Evolutionary conservation across 2,329 filamentous ascomycete species (phyloP), one percentile per base, ranked within the genome.

Genomic region (Lachnellula cervina): DNA sequence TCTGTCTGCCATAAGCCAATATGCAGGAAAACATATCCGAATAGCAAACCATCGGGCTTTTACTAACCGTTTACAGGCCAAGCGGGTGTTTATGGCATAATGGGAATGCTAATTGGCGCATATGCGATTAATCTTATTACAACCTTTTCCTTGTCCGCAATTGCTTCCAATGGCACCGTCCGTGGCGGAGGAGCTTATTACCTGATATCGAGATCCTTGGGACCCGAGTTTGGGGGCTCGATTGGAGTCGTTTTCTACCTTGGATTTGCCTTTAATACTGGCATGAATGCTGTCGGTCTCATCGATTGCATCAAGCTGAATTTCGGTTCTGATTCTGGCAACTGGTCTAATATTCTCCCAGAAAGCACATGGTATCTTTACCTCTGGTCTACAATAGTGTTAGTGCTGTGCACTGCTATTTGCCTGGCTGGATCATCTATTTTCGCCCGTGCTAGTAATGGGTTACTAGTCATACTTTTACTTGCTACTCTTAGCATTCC

Each of bases 201-300:
- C 66, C 76, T 96, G 55, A 95, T 96, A 55, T 95, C 90, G 6
- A 81, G 90, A 59, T 92, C 88, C 45, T 75, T 96, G 3, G 90
- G 90, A 0, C 90, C 90, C 6, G 90, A 96, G 66, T 96, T 96
- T 68, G 90, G 90, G 25, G 90, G 90, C 16, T 90, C 89, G 1
- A 95, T 96, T 60, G 90, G 90, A 2, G 80, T 95, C 23, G 82
- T 96, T 13, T 95, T 95, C 71, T 96, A 94, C 69, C 77, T 95
- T n/a, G 89, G 90, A n/a, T 89, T 90, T 61, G 87, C 89, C 2
- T 83, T 96, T 67, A 95, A 93, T 68, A 91, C 90, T 1, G 88
- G 88, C 38, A 82, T 96, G 78, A 96, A 96, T 67, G 83, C 92
- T 23, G 89, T 95, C 44, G 90, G 90, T 74, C 77, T 96, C 46